Conservation (phyloP, 2,329 filamentous ascomycete genomes). For the Alternaria dauci region DNA sequence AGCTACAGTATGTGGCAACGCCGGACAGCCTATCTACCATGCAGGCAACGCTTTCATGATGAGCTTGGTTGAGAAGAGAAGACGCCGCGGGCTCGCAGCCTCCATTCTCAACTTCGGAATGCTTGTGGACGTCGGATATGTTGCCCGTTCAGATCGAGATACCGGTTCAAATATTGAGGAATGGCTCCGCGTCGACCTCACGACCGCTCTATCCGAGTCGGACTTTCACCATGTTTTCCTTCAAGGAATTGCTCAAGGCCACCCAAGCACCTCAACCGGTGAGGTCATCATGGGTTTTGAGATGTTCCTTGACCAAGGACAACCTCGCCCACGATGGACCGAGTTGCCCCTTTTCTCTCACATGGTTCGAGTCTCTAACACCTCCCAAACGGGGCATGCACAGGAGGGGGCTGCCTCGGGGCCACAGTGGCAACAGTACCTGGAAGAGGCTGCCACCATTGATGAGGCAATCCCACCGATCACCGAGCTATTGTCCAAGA, state of each 20-base stretch:
- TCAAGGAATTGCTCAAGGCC: too few species aligned
- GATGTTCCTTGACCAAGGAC: not conserved
- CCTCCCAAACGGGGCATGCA: too few species aligned
- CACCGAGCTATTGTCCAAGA: too few species aligned
- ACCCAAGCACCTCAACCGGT: not conserved
- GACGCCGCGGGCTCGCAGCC: constrained; percentile 8
- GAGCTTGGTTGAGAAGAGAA: constrained; percentile 45
- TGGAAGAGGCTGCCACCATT: too few species aligned
- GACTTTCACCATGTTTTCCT: not conserved
- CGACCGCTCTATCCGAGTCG: not conserved
- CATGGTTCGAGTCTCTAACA: too few species aligned
- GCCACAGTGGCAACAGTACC: too few species aligned
- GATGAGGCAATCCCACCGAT: too few species aligned
- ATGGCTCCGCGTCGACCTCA: too few species aligned
- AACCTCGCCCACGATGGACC: too few species aligned
- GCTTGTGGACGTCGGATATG: constrained; percentile 53
- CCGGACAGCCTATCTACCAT: constrained; percentile 25
- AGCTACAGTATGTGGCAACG: constrained; percentile 11
- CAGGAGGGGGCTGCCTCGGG: too few species aligned
- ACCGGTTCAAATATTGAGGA: too few species aligned
- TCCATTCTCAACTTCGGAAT: constrained; percentile 11
- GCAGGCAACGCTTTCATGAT: constrained; percentile 51
- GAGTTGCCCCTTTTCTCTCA: too few species aligned
- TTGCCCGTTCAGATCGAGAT: not conserved
- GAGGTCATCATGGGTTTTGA: not conserved